These are phyloP conservation scores for Jacaranda mimosifolia DNA, from an alignment of 257 asterid genomes.

Conservation along the genomic window DNA sequence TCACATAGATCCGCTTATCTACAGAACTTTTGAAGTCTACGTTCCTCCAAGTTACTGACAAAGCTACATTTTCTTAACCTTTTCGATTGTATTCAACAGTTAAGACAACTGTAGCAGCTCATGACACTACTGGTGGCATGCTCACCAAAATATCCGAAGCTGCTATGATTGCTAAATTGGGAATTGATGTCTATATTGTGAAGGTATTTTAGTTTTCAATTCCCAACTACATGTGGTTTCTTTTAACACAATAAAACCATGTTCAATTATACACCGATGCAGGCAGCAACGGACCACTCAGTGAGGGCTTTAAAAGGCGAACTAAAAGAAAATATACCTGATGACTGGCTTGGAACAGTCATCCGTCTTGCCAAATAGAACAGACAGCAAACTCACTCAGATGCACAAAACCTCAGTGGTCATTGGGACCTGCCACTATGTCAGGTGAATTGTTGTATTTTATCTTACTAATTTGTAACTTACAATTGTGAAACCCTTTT, in stretches of 20 bases:
- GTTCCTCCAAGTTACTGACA: too few relatives aligned
- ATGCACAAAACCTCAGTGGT: not conserved
- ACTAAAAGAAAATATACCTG: constrained; percentile 60
- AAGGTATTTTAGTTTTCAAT: constrained; percentile 55
- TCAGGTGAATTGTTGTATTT: constrained; percentile 1
- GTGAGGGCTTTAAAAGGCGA: constrained; percentile 67
- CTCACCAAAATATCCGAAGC: constrained; percentile 93
- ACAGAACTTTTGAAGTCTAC: too few relatives aligned
- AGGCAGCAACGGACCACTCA: constrained; percentile 92
- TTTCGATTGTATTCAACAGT: constrained; percentile 45
- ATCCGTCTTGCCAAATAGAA: constrained; percentile 60
- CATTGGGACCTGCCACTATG: not conserved
- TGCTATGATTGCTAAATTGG: constrained; percentile 90
- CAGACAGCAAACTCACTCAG: not conserved
- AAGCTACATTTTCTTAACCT: not conserved
- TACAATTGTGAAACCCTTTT: not conserved
- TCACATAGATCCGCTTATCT: too few relatives aligned
- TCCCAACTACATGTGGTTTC: not conserved
- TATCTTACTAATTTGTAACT: not conserved
- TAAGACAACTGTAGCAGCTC: constrained; percentile 85
- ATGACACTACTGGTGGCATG: constrained; percentile 98
- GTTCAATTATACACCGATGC: constrained; percentile 10
- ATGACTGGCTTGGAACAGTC: constrained; percentile 91
- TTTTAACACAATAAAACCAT: not conserved
- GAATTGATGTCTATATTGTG: constrained; percentile 88